Evolutionary conservation across 495 filamentous ascomycete genomes (phyloP).

Genomic region (Penicillium malachiteum): DNA sequence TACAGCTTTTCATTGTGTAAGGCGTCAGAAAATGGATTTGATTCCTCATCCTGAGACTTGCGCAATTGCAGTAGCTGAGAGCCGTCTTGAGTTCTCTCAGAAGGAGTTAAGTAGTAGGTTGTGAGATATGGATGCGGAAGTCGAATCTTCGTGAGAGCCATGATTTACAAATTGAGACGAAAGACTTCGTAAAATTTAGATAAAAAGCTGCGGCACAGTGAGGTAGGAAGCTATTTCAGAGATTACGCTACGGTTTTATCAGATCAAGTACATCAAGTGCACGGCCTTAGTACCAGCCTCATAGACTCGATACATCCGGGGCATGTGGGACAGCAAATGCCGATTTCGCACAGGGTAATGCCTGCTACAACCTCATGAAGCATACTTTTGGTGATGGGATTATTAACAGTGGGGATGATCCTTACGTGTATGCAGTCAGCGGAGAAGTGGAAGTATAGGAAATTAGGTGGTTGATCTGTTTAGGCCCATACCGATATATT

Average conservation of each 20-base stretch:
- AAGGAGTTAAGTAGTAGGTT: slow-evolving; percentile 11
- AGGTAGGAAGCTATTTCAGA: too few relatives aligned
- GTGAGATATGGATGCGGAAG: slow-evolving; percentile 18
- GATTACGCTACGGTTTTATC: too few relatives aligned
- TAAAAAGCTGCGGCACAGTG: too few relatives aligned
- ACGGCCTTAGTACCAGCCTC: neutral
- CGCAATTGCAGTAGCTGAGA: slow-evolving; percentile 6
- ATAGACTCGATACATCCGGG: neutral
- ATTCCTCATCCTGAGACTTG: slow-evolving; percentile 5
- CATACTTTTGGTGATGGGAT: too few relatives aligned
- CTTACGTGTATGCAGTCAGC: too few relatives aligned
- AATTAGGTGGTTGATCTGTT: neutral
- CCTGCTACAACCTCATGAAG: too few relatives aligned
- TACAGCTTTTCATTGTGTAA: slow-evolving; percentile 19
- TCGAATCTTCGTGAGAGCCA: slow-evolving; percentile 11
- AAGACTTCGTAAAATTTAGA: neutral
- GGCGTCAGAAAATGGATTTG: slow-evolving; percentile 12
- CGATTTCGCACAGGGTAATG: neutral
- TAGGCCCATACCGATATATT: neutral
- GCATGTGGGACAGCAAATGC: neutral
- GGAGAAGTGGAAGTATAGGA: neutral
- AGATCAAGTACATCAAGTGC: neutral
- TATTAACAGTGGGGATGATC: too few relatives aligned
- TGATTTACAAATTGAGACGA: slow-evolving; percentile 1
- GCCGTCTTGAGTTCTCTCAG: neutral